Base-by-base conservation (phyloP, 2,329 filamentous ascomycete genomes). In the Colletotrichum eremochloae region DNA sequence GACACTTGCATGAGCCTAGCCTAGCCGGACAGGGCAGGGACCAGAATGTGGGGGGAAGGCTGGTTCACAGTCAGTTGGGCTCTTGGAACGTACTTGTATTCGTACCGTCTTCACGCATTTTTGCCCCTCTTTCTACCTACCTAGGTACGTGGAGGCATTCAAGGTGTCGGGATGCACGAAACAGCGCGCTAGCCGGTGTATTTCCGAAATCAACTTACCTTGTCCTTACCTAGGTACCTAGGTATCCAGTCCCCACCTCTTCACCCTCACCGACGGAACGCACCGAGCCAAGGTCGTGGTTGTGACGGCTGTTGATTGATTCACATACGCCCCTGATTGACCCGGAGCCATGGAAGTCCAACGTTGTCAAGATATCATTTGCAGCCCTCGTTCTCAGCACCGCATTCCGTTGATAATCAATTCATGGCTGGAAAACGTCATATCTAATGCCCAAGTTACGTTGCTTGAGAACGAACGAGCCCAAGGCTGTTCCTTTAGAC, bases 1-100 rank as follows among this genome's bases (percentile, higher is more conserved):
- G 58, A 52, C 69, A 60, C 69, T 63, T 72, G 69, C 69, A 68
- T 72, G 53, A 72, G 65, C 36, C 46, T 48, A 72, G 65, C 36
- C 46, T 48, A 71, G 64, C 48, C 52, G 58, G 58, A 63, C 69
- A 63, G 44, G 58, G 69, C 66, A 68, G 58, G 65, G 58, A 68
- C 44, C 18, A 63, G 44, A 40, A 38, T 68, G 69, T 68, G 69
- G 69, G 68, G 69, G 63, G 24, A 24, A 71, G 55, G 55, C 48
- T 61, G 42, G 61, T 15, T 46, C 40, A 61, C 40, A 12, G 12
- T 57, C 40, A 20, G 12, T 57, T 42, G 52, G 44, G 42, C 36
- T 52, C 46, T 63, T 40, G 20, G 44, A 46, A 18, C n/a, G 44
- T 44, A 46, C 44, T 46, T 48, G n/a, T 48, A 24, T 48, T 48